These are phyloP conservation scores for Citrus maxima DNA, from an alignment of 345 rosid genomes.

Conservation along the genomic window DNA sequence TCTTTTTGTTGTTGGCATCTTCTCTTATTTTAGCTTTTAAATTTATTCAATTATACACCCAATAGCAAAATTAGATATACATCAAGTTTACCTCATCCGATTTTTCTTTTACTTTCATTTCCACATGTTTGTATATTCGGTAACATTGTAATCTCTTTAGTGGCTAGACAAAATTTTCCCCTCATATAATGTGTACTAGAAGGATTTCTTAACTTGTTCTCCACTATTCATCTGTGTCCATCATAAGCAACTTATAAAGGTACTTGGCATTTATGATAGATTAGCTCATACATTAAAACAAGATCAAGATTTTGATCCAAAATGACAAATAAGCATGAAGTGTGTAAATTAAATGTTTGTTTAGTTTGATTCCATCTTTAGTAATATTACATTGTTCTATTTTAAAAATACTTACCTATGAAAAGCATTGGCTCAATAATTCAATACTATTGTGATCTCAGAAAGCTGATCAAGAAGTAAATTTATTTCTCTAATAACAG, in stretches of 20 bases:
- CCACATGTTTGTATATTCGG: not conserved
- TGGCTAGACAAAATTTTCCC: too few species aligned
- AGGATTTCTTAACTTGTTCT: not conserved
- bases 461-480: not conserved
- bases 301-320: not conserved
- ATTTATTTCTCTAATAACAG: not conserved
- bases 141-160: too few species aligned
- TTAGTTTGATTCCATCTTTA: too few species aligned
- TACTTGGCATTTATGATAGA: not conserved
- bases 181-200: not conserved
- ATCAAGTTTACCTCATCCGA: not conserved
- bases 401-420: too few species aligned
- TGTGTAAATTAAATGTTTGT: not conserved
- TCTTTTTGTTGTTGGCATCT: too few species aligned
- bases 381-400: too few species aligned
- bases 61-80: too few species aligned
- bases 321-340: not conserved
- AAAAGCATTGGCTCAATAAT: too few species aligned
- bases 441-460: not conserved
- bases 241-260: not conserved
- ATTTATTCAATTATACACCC: too few species aligned
- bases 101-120: not conserved
- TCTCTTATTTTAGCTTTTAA: too few species aligned
- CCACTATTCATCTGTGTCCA: too few species aligned
- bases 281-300: not conserved